A percentile compares a stretch with the other conserved stretches of the same genome.
Evolutionary conservation across 352 stramenopile genomes (phyloP).

Genomic region (Phytopythium mirpurense): DNA sequence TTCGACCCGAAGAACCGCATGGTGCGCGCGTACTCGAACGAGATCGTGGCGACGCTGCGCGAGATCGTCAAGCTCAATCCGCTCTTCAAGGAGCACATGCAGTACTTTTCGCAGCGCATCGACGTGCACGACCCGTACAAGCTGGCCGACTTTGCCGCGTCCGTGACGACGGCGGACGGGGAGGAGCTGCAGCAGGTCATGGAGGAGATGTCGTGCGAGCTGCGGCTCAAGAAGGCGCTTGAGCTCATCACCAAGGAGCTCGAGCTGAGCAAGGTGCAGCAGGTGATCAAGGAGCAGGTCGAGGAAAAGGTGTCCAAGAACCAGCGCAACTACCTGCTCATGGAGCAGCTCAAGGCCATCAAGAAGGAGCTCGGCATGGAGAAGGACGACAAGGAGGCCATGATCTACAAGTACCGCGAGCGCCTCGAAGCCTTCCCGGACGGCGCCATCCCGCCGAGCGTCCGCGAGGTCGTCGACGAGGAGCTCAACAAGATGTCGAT

Average conservation of each 20-base stretch:
- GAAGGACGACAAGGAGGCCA: slow-evolving; percentile 98
- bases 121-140: slow-evolving; percentile 97
- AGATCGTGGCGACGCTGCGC: slow-evolving; percentile 95
- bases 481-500: slow-evolving; percentile 97
- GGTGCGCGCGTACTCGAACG: slow-evolving; percentile 96
- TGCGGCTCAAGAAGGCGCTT: slow-evolving; percentile 93
- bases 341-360: slow-evolving; percentile 99
- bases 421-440: slow-evolving; percentile 55
- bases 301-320: slow-evolving; percentile 93
- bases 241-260: slow-evolving; percentile 97
- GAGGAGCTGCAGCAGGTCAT: slow-evolving; percentile 92
- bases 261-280: slow-evolving; percentile 94
- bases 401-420: slow-evolving; percentile 96
- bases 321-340: slow-evolving; percentile 98
- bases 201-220: slow-evolving; percentile 94
- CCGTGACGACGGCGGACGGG: slow-evolving; percentile 91
- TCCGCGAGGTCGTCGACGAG: slow-evolving; percentile 95
- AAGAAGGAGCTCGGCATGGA: slow-evolving; percentile 99
- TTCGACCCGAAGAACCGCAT: slow-evolving; percentile 82
- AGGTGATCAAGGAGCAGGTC: slow-evolving; percentile 95
- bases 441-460: slow-evolving; percentile 61
- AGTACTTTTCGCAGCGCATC: slow-evolving; percentile 94
- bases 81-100: slow-evolving; percentile 97
- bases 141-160: slow-evolving; percentile 97
- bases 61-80: slow-evolving; percentile 97